Evolutionary conservation across 2,329 filamentous ascomycete genomes (phyloP).

Genomic region (Diaporthe eres): DNA sequence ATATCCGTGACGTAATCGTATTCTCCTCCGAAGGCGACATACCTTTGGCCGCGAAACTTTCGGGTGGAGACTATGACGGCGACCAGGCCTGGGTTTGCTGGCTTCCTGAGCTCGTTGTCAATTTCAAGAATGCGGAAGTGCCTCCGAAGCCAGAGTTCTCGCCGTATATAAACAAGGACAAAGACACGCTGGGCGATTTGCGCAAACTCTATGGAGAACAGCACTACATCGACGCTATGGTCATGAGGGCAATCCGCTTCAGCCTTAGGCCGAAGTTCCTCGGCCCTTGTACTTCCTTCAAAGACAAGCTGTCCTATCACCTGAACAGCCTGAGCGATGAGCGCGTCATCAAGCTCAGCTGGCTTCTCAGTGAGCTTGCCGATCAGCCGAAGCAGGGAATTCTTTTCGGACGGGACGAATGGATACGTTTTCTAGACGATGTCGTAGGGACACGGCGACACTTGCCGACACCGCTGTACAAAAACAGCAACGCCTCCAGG

Average conservation of each 20-base stretch:
- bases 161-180: conserved; percentile 65
- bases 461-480: conserved; percentile 33
- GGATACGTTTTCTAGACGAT: conserved; percentile 54
- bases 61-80: conserved; percentile 87
- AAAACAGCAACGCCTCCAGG: background rate
- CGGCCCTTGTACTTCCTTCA: conserved; percentile 74
- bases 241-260: conserved; percentile 70
- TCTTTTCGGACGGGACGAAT: conserved; percentile 61
- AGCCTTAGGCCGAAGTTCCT: conserved; percentile 70
- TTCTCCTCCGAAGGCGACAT: conserved; percentile 76
- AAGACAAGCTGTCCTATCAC: conserved; percentile 74
- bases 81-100: conserved; percentile 84
- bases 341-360: conserved; percentile 64
- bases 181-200: conserved; percentile 62
- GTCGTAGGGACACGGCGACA: conserved; percentile 32
- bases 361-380: conserved; percentile 67
- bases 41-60: conserved; percentile 78
- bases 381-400: conserved; percentile 71
- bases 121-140: conserved; percentile 73
- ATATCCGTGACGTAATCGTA: conserved; percentile 83
- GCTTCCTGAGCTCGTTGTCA: conserved; percentile 74
- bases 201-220: conserved; percentile 41
- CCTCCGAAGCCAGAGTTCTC: conserved; percentile 50
- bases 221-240: conserved; percentile 59
- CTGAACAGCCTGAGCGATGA: conserved; percentile 63